These are phyloP conservation scores for Bipolaris zeicola DNA, from an alignment of 2,329 filamentous ascomycete species.

Conservation along the genomic window DNA sequence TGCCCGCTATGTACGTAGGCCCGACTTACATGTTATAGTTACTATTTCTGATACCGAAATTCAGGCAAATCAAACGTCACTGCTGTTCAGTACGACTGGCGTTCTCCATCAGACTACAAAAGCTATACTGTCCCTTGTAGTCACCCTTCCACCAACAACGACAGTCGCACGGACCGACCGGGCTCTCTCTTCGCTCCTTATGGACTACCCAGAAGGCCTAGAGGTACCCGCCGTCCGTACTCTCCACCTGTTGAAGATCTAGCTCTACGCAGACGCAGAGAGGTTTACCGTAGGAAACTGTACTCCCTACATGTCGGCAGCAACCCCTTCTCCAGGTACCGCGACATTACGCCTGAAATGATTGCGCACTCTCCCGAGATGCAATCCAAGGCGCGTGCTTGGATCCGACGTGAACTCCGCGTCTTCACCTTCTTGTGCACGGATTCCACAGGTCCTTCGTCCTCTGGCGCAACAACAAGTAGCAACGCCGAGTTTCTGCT, in stretches of 20 bases:
- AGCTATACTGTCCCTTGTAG: constrained; percentile 60
- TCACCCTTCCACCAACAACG: constrained; percentile 13
- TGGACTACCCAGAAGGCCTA: constrained; percentile 24
- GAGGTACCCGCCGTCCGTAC: constrained; percentile 24
- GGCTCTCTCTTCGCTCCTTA: constrained; percentile 23
- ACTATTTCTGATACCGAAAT: background rate
- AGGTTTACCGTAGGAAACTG: constrained; percentile 73
- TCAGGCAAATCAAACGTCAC: constrained; percentile 59
- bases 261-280: constrained; percentile 65
- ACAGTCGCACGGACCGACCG: background rate
- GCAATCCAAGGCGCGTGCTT: constrained; percentile 76
- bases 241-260: constrained; percentile 43
- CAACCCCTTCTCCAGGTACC: constrained; percentile 77
- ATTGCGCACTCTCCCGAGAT: constrained; percentile 70
- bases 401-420: constrained; percentile 81
- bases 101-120: constrained; percentile 60
- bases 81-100: constrained; percentile 69
- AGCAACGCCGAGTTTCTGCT: constrained; percentile 83
- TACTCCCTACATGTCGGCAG: constrained; percentile 84
- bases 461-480: constrained; percentile 44
- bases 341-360: constrained; percentile 70
- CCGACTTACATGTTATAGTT: constrained; percentile 3
- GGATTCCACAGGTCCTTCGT: constrained; percentile 26
- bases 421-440: constrained; percentile 77
- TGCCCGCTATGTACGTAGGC: constrained; percentile 78